Percentiles rank a stretch among this genome's conserved stretches.
Conservation (phyloP, 345 rosid genomes). For the Anacardium occidentale region DNA sequence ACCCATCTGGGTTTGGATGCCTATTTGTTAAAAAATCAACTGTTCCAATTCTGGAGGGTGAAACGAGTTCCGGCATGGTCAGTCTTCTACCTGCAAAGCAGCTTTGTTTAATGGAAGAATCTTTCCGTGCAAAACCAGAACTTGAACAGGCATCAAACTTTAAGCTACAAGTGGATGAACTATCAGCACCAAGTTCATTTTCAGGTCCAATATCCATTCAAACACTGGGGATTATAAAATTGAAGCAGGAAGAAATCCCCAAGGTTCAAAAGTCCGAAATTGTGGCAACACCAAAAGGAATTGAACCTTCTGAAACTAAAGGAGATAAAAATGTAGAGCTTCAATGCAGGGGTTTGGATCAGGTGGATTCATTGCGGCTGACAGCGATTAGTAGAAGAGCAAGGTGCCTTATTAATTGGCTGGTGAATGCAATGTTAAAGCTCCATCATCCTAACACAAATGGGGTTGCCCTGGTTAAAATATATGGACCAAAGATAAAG, state of each 20-base stretch:
- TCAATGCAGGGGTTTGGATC: slow-evolving; percentile 66
- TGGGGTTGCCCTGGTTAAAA: slow-evolving; percentile 51
- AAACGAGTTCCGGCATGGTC: slow-evolving; percentile 61
- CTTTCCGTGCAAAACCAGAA: slow-evolving; percentile 35
- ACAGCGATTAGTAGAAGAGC: slow-evolving; percentile 60
- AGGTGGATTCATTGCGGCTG: slow-evolving; percentile 69
- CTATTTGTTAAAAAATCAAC: slow-evolving; percentile 82
- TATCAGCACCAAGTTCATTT: slow-evolving; percentile 40
- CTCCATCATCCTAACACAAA: slow-evolving; percentile 70
- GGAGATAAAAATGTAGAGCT: slow-evolving; percentile 26
- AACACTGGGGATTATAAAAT: slow-evolving; percentile 18
- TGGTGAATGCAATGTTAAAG: slow-evolving; percentile 73
- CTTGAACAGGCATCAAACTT: slow-evolving; percentile 21
- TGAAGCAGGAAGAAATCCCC: slow-evolving; percentile 29
- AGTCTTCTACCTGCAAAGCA: slow-evolving; percentile 56
- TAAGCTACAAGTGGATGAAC: slow-evolving; percentile 25
- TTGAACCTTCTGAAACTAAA: slow-evolving; percentile 11
- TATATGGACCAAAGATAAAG: slow-evolving; percentile 81
- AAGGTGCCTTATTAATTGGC: slow-evolving; percentile 89
- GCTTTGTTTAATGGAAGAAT: slow-evolving; percentile 34
- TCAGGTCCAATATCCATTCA: slow-evolving; percentile 41
- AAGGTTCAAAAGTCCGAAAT: slow-evolving; percentile 28
- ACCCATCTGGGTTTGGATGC: slow-evolving; percentile 94
- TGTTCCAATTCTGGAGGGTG: slow-evolving; percentile 49
- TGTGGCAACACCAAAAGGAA: slow-evolving; percentile 23